These are phyloP conservation scores for Corniculantispora saksenae DNA, from an alignment of 2,329 filamentous ascomycete species.

Conservation along the genomic window DNA sequence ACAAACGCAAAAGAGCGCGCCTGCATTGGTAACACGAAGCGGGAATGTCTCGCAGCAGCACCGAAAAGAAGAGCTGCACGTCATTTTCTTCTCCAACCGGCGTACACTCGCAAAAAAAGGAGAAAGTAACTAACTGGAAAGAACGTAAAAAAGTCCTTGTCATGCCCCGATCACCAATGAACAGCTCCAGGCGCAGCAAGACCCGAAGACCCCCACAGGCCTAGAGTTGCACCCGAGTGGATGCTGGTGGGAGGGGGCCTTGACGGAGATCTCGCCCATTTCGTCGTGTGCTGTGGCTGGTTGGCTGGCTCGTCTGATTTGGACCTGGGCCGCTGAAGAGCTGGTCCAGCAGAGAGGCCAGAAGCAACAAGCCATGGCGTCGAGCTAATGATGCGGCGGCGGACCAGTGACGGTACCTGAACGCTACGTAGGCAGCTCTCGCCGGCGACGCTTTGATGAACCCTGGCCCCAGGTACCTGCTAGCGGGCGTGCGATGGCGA, in stretches of 20 bases:
- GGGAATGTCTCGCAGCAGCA: background rate
- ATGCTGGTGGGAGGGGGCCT: background rate
- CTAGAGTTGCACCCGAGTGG: conserved; percentile 8
- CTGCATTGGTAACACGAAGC: background rate
- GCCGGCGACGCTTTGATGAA: background rate
- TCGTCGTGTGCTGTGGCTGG: background rate
- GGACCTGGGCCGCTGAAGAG: background rate
- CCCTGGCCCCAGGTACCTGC: background rate
- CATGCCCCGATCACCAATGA: background rate
- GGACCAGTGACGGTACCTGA: background rate
- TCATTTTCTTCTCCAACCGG: background rate
- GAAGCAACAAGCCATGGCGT: background rate
- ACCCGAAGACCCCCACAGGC: background rate
- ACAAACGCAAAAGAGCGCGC: background rate
- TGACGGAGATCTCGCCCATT: conserved; percentile 5
- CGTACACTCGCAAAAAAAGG: background rate
- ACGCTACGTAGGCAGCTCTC: background rate
- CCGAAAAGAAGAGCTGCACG: background rate
- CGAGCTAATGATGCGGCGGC: background rate
- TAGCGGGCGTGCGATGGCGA: background rate
- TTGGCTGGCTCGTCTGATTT: conserved; percentile 12
- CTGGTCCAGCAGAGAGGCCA: background rate
- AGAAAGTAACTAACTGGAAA: background rate
- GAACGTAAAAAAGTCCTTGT: background rate
- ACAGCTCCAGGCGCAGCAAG: background rate